A percentile compares a stretch with the other conserved stretches of the same genome.
These are phyloP conservation scores for Pharnaceum exiguum DNA, from an alignment of 148 eudicot species.

Conservation along the genomic window DNA sequence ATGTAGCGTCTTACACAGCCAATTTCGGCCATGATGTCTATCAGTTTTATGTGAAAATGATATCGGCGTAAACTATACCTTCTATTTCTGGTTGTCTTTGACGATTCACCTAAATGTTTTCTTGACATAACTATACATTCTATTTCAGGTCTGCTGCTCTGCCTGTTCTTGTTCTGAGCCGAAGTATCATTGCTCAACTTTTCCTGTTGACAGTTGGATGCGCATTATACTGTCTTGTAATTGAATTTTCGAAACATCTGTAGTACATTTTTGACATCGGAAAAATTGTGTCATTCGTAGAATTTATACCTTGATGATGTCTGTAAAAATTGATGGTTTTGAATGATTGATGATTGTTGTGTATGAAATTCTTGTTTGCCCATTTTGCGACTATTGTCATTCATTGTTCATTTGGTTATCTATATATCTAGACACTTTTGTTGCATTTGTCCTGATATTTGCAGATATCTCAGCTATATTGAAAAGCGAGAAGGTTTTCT, in stretches of 20 bases:
- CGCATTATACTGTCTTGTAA: slow-evolving; percentile 31
- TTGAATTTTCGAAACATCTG: slow-evolving; percentile 22
- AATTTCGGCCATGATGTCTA: too few relatives aligned
- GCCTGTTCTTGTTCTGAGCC: slow-evolving; percentile 20
- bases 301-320: too few relatives aligned
- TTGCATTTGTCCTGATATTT: slow-evolving; percentile 37
- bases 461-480: slow-evolving; percentile 34
- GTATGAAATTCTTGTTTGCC: slow-evolving; percentile 15
- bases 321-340: slow-evolving; percentile 5
- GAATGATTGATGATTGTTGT: slow-evolving; percentile 20
- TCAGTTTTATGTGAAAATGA: too few relatives aligned
- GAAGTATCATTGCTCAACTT: slow-evolving; percentile 20
- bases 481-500: slow-evolving; percentile 20
- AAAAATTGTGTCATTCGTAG: slow-evolving; percentile 18
- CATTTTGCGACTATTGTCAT: slow-evolving; percentile 5
- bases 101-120: not conserved
- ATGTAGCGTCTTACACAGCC: too few relatives aligned
- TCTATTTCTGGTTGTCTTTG: not conserved
- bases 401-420: slow-evolving; percentile 15
- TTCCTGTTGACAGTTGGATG: slow-evolving; percentile 16
- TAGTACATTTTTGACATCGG: slow-evolving; percentile 13
- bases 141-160: slow-evolving; percentile 38
- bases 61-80: too few relatives aligned
- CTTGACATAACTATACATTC: slow-evolving; percentile 1
- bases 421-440: slow-evolving; percentile 34